Conservation (phyloP, 2,329 filamentous ascomycete species). For the Phyllosticta citrichinensis region DNA sequence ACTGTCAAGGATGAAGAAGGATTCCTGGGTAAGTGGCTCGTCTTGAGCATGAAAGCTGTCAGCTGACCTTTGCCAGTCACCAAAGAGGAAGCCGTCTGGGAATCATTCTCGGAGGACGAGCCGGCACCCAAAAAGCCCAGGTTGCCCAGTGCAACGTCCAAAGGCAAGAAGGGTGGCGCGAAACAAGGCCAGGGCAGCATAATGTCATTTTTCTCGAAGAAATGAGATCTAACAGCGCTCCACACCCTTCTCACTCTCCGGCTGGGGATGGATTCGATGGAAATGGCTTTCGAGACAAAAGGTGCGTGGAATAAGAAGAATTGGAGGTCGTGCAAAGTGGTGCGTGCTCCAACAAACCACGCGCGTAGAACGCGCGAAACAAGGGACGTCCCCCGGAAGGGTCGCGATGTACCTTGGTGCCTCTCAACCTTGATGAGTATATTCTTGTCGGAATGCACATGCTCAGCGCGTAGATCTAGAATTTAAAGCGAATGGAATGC, state of each 20-base stretch:
- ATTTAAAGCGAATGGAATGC: background rate
- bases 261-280: background rate
- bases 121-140: slow-evolving; percentile 49
- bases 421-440: background rate
- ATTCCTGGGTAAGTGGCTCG: slow-evolving; percentile 46
- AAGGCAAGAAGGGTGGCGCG: slow-evolving; percentile 40
- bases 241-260: background rate
- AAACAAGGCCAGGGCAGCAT: slow-evolving; percentile 61
- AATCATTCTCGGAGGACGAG: slow-evolving; percentile 89
- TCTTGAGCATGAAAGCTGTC: slow-evolving; percentile 26
- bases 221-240: background rate
- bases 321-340: background rate
- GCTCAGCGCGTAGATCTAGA: background rate
- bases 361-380: background rate
- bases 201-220: slow-evolving; percentile 88
- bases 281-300: background rate
- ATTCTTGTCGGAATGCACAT: background rate
- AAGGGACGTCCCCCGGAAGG: background rate
- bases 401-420: background rate
- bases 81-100: slow-evolving; percentile 75
- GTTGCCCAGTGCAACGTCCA: slow-evolving; percentile 29
- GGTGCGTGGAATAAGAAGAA: background rate
- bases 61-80: slow-evolving; percentile 50
- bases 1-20: slow-evolving; percentile 80
- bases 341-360: background rate